phyloP scores from a whole-genome alignment of 495 filamentous ascomycete genomes.

The Penicillium chermesinum region DNA sequence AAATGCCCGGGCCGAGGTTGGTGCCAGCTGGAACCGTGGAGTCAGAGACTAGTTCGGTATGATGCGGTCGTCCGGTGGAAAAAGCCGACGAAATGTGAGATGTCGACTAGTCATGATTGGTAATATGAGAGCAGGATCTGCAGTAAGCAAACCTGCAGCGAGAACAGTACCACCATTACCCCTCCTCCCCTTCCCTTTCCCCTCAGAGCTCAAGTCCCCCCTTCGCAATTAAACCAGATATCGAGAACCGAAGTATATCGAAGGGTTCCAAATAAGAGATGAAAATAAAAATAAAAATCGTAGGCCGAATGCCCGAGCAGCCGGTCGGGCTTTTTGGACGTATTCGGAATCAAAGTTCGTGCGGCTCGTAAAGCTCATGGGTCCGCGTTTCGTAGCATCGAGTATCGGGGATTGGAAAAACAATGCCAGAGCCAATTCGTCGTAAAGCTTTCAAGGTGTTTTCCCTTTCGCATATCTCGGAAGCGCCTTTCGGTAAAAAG shows the following conservation, averaged over 20 bases:
- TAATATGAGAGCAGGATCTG: neutral
- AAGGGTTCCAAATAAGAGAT: neutral
- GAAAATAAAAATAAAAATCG: conserved; percentile 21
- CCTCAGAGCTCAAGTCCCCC: neutral
- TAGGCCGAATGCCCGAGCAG: conserved; percentile 17
- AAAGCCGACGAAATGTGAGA: neutral
- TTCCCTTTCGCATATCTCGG: too few relatives aligned
- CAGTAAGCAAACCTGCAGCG: neutral
- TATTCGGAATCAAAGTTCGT: conserved; percentile 26
- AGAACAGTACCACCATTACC: neutral
- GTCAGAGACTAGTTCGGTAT: neutral
- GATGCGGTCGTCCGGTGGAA: neutral
- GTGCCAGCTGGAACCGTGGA: neutral
- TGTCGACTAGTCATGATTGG: neutral
- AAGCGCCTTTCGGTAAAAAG: neutral
- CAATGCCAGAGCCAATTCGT: neutral
- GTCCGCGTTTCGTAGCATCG: conserved; percentile 30
- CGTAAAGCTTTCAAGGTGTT: too few relatives aligned
- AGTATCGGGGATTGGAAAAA: conserved; percentile 15
- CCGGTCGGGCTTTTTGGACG: neutral
- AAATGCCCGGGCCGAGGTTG: neutral
- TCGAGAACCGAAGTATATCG: conserved; percentile 18
- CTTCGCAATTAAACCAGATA: conserved; percentile 17
- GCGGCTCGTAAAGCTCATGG: conserved; percentile 35
- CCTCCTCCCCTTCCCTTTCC: neutral